Evolutionary conservation across 148 eudicot genomes (phyloP).

Genomic region (Persicaria maculosa): DNA sequence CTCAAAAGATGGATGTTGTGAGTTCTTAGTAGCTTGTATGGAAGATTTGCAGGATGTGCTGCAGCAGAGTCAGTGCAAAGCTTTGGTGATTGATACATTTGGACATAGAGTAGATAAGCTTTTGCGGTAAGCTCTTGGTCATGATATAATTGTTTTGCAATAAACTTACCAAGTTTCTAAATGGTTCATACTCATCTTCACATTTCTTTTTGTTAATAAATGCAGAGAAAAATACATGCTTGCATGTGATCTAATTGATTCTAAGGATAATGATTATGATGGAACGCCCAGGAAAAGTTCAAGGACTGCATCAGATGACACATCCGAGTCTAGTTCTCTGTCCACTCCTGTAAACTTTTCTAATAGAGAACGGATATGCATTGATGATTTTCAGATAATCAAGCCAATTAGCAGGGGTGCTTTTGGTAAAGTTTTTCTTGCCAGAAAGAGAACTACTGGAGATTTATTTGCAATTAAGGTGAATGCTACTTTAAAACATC

Average conservation of each 20-base stretch:
- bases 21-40: conserved; percentile 45
- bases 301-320: conserved; percentile 32
- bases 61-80: conserved; percentile 39
- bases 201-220: neutral
- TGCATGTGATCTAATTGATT: conserved; percentile 38
- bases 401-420: conserved; percentile 76
- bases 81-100: conserved; percentile 56
- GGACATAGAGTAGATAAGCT: conserved; percentile 52
- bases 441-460: conserved; percentile 60
- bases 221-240: conserved; percentile 55
- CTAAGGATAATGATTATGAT: conserved; percentile 20
- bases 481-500: neutral
- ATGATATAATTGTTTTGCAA: neutral
- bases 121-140: conserved; percentile 27
- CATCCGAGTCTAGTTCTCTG: conserved; percentile 45
- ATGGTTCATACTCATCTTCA: neutral
- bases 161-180: neutral
- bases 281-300: conserved; percentile 18
- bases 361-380: conserved; percentile 56
- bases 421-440: conserved; percentile 65
- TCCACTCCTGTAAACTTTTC: conserved; percentile 42
- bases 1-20: conserved; percentile 38
- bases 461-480: conserved; percentile 80
- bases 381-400: conserved; percentile 67
- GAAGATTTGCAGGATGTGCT: conserved; percentile 46